Conservation (phyloP, 179 eudicot species). For the Pouteria campechiana region DNA sequence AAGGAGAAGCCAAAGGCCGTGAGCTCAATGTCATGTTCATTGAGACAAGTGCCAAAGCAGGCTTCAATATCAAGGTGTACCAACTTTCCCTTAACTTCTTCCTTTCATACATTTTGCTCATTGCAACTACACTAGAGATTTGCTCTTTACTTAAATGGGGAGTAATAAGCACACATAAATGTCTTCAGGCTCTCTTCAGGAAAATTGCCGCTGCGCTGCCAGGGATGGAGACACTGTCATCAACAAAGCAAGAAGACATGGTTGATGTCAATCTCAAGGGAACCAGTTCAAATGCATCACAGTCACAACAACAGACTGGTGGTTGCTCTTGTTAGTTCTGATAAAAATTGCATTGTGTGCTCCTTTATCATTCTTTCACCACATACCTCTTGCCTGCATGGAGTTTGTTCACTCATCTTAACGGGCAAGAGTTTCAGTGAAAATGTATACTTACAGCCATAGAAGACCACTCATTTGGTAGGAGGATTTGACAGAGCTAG, state of each 20-base stretch:
- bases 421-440: no score
- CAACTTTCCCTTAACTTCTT: neutral
- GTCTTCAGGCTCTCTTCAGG: slow-evolving; percentile 30
- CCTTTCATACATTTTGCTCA: neutral
- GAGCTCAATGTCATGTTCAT: slow-evolving; percentile 72
- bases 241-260: slow-evolving; percentile 47
- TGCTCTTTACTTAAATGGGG: slow-evolving; percentile 19
- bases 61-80: slow-evolving; percentile 59
- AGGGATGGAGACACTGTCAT: slow-evolving; percentile 45
- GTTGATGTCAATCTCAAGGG: slow-evolving; percentile 45
- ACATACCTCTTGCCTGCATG: no score
- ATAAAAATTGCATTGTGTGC: no score
- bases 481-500: no score
- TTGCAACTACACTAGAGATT: neutral
- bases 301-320: slow-evolving; percentile 30
- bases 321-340: slow-evolving; percentile 45
- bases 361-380: no score
- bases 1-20: slow-evolving; percentile 72
- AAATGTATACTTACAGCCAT: no score
- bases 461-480: no score
- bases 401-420: no score
- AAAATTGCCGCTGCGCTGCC: slow-evolving; percentile 50
- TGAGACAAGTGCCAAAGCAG: slow-evolving; percentile 72
- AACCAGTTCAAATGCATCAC: slow-evolving; percentile 24
- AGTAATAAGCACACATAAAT: no score